Conservation (phyloP, 129 eudicot species). For the Mikania micrantha region DNA sequence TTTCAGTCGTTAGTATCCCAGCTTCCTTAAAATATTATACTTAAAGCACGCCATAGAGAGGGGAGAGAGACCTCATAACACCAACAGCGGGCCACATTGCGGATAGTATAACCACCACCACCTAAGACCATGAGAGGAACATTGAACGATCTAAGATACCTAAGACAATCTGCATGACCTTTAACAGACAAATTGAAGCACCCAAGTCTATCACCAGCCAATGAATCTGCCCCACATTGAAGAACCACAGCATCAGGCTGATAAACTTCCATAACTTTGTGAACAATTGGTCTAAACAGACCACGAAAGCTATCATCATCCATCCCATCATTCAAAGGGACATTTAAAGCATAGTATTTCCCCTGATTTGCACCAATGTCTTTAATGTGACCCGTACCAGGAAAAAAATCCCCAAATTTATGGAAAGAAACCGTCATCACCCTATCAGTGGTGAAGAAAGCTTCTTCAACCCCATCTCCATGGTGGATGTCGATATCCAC, state of each 20-base stretch:
- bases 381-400: constrained; percentile 91
- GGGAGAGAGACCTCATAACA: constrained; percentile 73
- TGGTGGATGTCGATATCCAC: constrained; percentile 88
- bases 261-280: constrained; percentile 85
- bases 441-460: constrained; percentile 79
- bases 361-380: constrained; percentile 65
- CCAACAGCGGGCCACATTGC: constrained; percentile 97
- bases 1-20: constrained; percentile 4
- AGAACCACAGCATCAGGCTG: constrained; percentile 97
- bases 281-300: constrained; percentile 68
- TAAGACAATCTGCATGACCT: constrained; percentile 95
- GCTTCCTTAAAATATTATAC: not conserved
- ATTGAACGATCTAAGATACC: constrained; percentile 75
- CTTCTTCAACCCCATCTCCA: constrained; percentile 98
- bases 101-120: constrained; percentile 87
- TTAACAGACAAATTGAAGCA: constrained; percentile 87
- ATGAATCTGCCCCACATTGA: constrained; percentile 93
- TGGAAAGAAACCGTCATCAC: constrained; percentile 97
- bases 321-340: constrained; percentile 80
- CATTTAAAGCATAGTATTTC: constrained; percentile 81
- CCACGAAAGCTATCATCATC: constrained; percentile 67
- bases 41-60: not conserved
- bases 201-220: constrained; percentile 92
- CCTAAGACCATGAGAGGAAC: constrained; percentile 91
- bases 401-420: constrained; percentile 86